Evolutionary conservation across 164 flowering plant species (phyloP), one percentile per base, ranked within the genome.

Genomic region (Magnolia changhungtana): DNA sequence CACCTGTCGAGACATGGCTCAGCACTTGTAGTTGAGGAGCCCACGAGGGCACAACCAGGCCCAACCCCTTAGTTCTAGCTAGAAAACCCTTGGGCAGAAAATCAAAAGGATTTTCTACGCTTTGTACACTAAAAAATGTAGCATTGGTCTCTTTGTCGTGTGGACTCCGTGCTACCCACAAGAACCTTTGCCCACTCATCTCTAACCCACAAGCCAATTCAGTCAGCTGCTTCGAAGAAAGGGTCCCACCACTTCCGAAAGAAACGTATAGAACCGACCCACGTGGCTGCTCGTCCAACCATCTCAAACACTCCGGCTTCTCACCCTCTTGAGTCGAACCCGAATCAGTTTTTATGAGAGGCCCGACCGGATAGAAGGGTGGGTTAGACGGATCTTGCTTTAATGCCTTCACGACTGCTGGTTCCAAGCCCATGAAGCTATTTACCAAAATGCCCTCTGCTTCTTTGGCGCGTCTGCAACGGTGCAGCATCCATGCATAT

Each of bases 241-340:
- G 80, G 5, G 88, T 84, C 21, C 88, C 86, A 11, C 85, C 85
- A n/a, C 86, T 85, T 9, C 88, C 86, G 16, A 85, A 85, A 0
- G 78, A 83, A 0, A 85, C 78, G 20, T 69, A 85, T 27, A 85
- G 65, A 10, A 85, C 88, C 0, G 83, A 78, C 1, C 78, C 80
- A 19, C 6, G 52, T 14, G 85, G 85, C 67, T 85, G 88, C n/a
- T 74, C 63, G 19, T 85, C 85, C 72, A 86, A 68, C 88, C 88
- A 84, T 37, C 50, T 66, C 69, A 84, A 64, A 65, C 84, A 82
- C 63, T 63, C 24, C 59, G 68, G 65, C 21, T 49, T 72, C 4
- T 31, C 13, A 0, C 20, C 70, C 1, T 7, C 52, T 4, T 9
- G 52, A 6, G 11, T 11, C 23, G 72, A 78, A 27, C 58, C 72